Evolutionary conservation across 495 filamentous ascomycete genomes (phyloP), one percentile per base, ranked within the genome.

Genomic region (Lepraria neglecta): DNA sequence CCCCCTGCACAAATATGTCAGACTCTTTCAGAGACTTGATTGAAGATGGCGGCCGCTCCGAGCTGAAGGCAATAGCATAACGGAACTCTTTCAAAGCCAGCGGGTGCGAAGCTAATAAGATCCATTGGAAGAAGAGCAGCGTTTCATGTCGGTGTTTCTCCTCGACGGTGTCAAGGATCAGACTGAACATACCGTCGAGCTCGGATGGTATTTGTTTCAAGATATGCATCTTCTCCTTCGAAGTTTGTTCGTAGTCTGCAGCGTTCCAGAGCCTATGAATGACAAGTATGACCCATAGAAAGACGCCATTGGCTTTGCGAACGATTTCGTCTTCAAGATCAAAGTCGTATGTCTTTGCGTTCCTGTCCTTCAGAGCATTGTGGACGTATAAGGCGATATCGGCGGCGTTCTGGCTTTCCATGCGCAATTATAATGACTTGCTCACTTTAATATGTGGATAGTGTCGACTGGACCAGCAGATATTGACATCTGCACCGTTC

Each of bases 31-130:
- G 19, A 6, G 19, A 12, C n/a, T 21, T 40, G 11, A 40, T 24
- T 27, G 53, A 56, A n/a, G 35, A 10, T 15, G 27, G 12, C 15
- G 21, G 53, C 19, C 27, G 35, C 12, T n/a, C n/a, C 3, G 5
- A 21, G 12, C 53, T 40, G 42, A 56, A 56, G 9, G 53, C 35
- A 7, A 56, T 27, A 3, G 53, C 53, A n/a, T 56, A 28, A 14
- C 53, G 9, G 4, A 56, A 24, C 53, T 56, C 53, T 40, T 21
- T 40, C 42, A 38, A 24, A 56, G 53, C 14, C 3, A 56, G 19
- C 19, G 33, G 53, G 27, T 31, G 38, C 24, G 24, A 21, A 15
- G 52, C 17, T 17, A 33, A 27, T 12, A 43, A 42, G 12, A 56
- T 31, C 7, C 9, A 24, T 43, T 28, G 53, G 21, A 56, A 2